Evolutionary conservation across 2,329 filamentous ascomycete species (phyloP), one percentile per base, ranked within the genome.

Genomic region (Byssothecium circinans): DNA sequence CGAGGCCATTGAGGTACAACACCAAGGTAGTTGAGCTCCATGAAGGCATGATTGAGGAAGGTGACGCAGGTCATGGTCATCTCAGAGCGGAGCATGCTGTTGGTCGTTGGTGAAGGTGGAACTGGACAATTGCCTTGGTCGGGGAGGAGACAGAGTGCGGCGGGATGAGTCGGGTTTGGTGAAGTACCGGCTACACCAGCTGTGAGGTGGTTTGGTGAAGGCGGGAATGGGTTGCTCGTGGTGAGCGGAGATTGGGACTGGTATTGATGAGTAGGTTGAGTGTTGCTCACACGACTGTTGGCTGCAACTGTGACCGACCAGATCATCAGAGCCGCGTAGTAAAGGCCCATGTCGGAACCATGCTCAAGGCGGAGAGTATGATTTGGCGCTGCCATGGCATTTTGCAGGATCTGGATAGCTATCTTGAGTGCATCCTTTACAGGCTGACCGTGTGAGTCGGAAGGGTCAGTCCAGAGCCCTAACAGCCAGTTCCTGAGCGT

Each of bases 401-500:
- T 52, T 23, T 64, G 58, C 1, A 65, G 47, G 7, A 67, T 57
- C 8, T 62, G 48, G 25, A 71, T 55, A 2, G 67, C 58, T 0
- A 57, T 29, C 11, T 53, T 55, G 15, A 71, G 41, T 15, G 68
- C 67, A 22, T 66, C 60, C 25, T 50, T 59, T 12, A 56, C 50
- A 11, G 57, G 45, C 5, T 44, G 47, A 14, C 38, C n/a, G 20
- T 57, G 52, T 2, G 43, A 22, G 2, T 57, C 52, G 3, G 34
- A 17, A 8, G 34, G 20, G 4, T 43, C 3, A n/a, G 53, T 48
- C 66, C 62, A 69, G 2, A 71, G 49, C 14, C 57, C 58, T 11
- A 43, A 45, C n/a, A 69, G 54, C 74, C 75, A 77, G 2, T 59
- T 52, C 10, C 59, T 57, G 7, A 74, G 56, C 1, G 60, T 64